Conservation (phyloP, 495 filamentous ascomycete genomes). For the Aspergillus nidulans region DNA sequence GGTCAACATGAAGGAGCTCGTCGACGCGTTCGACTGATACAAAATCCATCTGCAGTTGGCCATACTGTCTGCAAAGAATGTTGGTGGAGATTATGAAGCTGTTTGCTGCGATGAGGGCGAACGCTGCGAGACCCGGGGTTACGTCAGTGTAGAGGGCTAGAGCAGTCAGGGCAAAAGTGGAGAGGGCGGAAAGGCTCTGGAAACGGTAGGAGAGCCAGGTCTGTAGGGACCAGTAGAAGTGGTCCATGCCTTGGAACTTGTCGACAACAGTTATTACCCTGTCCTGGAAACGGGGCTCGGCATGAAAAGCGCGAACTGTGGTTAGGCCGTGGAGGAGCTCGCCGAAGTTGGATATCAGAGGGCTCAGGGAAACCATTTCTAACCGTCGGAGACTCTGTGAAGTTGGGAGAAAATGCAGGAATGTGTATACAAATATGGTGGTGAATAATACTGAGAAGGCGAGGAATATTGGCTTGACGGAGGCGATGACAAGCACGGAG, state of each 20-base stretch:
- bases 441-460: slow-evolving; percentile 62
- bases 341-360: slow-evolving; percentile 81
- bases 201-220: slow-evolving; percentile 78
- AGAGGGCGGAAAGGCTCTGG: slow-evolving; percentile 62
- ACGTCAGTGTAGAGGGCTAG: slow-evolving; percentile 66
- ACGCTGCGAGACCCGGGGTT: slow-evolving; percentile 70
- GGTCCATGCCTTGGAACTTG: slow-evolving; percentile 85
- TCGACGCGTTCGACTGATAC: slow-evolving; percentile 81
- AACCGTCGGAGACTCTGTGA: slow-evolving; percentile 77
- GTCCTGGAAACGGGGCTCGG: slow-evolving; percentile 68
- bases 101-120: slow-evolving; percentile 51
- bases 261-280: slow-evolving; percentile 72
- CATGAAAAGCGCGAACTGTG: slow-evolving; percentile 72
- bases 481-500: slow-evolving; percentile 68
- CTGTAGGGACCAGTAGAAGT: slow-evolving; percentile 86
- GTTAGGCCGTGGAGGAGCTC: slow-evolving; percentile 72
- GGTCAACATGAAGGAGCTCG: slow-evolving; percentile 68
- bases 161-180: slow-evolving; percentile 65
- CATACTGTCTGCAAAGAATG: slow-evolving; percentile 66
- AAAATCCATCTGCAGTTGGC: slow-evolving; percentile 83
- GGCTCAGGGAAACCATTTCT: slow-evolving; percentile 79
- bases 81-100: slow-evolving; percentile 64
- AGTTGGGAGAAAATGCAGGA: slow-evolving; percentile 69
- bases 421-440: slow-evolving; percentile 59
- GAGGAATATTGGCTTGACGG: slow-evolving; percentile 70